Base-by-base conservation (phyloP, 1,284 basidiomycete genomes). In the Cryptococcus sp. region DNA sequence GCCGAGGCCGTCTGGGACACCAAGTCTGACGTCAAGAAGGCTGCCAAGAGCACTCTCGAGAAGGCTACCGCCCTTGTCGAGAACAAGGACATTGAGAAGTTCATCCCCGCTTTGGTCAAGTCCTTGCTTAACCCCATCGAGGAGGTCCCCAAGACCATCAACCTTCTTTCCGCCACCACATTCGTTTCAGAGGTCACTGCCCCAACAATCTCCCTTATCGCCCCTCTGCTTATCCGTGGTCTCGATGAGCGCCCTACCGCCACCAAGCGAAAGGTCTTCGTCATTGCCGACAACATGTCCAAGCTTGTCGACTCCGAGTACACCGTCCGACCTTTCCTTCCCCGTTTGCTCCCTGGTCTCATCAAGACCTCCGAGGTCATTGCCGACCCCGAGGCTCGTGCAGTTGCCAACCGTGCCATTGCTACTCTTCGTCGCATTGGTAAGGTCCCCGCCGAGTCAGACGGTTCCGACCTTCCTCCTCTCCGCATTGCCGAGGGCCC, bases 151-250 rank as follows among this genome's bases (percentile, higher is more conserved):
- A 91, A 89, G 77, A 97, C 93, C 73, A 92, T 99, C 75, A 85
- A 86, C 76, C 89, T 97, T 81, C 93, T 99, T 80, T 94, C 94
- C 80, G 89, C 96, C 61, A 99, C 96, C 81, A 99, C 96, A 80
- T 99, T 99, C 88, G 96, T 99, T 88, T 93, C 94, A 64, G 96
- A 99, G 85, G 96, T 99, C 82, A 96, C 99, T 80, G 94, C 95
- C 64, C 88, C 96, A 63, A 99, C 96, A 67, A 89, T 99, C 71
- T 97, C 96, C 69, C 88, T 99, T 70, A 98, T 99, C 92, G 95
- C 95, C 61, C 96, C 95, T 72, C 88, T 99, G 47, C 85, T 99
- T 63, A 86, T 90, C 64, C 93, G 96, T 85, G 96, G 96, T 87
- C 86, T 98, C 67, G 85, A 81, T 68, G 93, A 97, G 85, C 94